These are phyloP conservation scores for Mychonastes homosphaera DNA, from an alignment of 139 green algal species.

Conservation along the genomic window DNA sequence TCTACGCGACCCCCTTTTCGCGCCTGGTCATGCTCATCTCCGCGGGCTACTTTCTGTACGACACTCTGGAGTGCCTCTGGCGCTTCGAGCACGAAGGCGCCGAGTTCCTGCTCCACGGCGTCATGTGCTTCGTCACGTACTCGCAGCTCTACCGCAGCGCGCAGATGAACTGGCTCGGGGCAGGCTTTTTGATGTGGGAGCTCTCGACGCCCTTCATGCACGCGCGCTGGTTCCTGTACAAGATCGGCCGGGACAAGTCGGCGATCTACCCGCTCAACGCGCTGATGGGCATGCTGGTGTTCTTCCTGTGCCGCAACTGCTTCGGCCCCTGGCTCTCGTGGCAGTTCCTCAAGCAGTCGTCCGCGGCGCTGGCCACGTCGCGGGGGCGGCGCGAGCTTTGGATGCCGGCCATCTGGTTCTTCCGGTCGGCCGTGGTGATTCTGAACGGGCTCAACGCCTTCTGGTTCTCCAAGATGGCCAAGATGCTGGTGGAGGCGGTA, in stretches of 20 bases:
- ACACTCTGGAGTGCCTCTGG: constrained; percentile 14
- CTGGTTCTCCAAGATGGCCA: constrained; percentile 40
- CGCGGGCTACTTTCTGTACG: constrained; percentile 22
- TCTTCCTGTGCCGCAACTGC: constrained; percentile 36
- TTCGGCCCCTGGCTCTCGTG: constrained; percentile 22
- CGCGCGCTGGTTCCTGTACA: constrained; percentile 39
- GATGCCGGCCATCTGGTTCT: constrained; percentile 14
- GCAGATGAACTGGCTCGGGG: constrained; percentile 26
- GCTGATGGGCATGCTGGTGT: constrained; percentile 22
- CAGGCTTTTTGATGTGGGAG: constrained; percentile 36
- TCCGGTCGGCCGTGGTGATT: constrained; percentile 7
- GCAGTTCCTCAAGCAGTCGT: not conserved
- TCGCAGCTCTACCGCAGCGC: constrained; percentile 12
- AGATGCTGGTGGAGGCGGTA: constrained; percentile 19
- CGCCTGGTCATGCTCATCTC: constrained; percentile 13
- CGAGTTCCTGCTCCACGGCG: constrained; percentile 31
- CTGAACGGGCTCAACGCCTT: constrained; percentile 32
- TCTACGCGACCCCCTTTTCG: constrained; percentile 4
- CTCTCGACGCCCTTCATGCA: constrained; percentile 43
- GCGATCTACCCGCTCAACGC: constrained; percentile 24
- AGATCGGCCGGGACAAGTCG: constrained; percentile 24
- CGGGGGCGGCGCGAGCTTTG: constrained; percentile 5
- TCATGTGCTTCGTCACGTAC: constrained; percentile 26
- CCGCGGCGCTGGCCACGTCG: constrained; percentile 3
- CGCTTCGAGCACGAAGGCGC: constrained; percentile 13